Percentiles rank a stretch among this genome's conserved stretches.
Conservation (phyloP, 805 yeast genomes). For the Hanseniaspora thailandica region DNA sequence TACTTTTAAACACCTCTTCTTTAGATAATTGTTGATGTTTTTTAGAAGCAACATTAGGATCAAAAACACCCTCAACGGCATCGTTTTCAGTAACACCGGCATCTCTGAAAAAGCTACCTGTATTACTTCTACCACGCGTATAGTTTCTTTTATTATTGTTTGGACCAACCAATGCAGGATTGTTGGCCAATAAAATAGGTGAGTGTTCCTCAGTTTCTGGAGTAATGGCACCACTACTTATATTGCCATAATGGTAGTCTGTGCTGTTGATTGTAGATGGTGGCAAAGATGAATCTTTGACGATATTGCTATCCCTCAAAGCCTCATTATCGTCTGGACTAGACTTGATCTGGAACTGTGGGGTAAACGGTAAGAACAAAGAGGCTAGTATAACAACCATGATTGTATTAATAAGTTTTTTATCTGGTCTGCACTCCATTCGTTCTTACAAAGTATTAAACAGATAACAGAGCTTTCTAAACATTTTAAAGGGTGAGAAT, state of each 20-base stretch:
- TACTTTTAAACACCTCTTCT: slow-evolving; percentile 5
- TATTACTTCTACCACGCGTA: background rate
- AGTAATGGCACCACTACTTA: background rate
- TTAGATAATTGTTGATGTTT: slow-evolving; percentile 8
- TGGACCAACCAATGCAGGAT: background rate
- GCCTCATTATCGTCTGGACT: slow-evolving; percentile 27
- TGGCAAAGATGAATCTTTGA: slow-evolving; percentile 17
- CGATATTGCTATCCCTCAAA: slow-evolving; percentile 23
- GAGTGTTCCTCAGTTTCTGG: background rate
- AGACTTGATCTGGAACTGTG: slow-evolving; percentile 38
- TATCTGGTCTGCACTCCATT: too few relatives aligned
- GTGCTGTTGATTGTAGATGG: background rate
- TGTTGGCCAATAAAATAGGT: background rate
- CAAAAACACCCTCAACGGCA: slow-evolving; percentile 6
- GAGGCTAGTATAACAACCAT: slow-evolving; percentile 67
- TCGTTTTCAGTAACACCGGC: slow-evolving; percentile 3
- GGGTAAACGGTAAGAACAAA: slow-evolving; percentile 64
- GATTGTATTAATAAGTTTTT: background rate
- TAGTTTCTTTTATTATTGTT: background rate
- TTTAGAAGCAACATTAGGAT: slow-evolving; percentile 6
- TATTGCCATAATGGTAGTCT: background rate
- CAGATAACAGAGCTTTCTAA: background rate
- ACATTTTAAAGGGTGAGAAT: background rate
- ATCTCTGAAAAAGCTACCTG: slow-evolving; percentile 2
- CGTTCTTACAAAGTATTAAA: too few relatives aligned